Conservation (phyloP, 2,329 filamentous ascomycete genomes). For the Aspergillus fumigatiaffinis region DNA sequence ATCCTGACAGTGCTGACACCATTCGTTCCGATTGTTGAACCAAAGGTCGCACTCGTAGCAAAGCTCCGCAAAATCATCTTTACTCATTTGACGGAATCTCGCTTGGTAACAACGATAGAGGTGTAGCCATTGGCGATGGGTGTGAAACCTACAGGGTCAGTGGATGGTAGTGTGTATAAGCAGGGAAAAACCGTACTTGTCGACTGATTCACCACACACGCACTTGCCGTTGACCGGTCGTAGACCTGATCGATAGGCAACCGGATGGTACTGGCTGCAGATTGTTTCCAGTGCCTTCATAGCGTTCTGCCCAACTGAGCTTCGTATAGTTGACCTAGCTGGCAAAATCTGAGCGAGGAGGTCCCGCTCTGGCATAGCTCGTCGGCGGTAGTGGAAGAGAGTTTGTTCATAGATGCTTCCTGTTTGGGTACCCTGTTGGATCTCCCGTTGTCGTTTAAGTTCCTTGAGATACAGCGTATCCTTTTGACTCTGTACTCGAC, state of each 20-base stretch:
- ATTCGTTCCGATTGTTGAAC: slow-evolving; percentile 7
- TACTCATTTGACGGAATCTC: background rate
- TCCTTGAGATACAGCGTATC: too few relatives aligned
- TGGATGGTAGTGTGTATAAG: too few relatives aligned
- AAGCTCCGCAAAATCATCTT: slow-evolving; percentile 7
- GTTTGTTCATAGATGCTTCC: slow-evolving; percentile 5
- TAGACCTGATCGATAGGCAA: slow-evolving; percentile 4
- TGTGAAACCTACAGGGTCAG: slow-evolving; percentile 1
- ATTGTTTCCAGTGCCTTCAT: slow-evolving; percentile 8
- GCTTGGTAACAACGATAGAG: slow-evolving; percentile 11
- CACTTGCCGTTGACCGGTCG: slow-evolving; percentile 1
- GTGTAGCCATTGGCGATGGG: slow-evolving; percentile 9
- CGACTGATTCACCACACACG: slow-evolving; percentile 5
- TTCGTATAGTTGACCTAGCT: slow-evolving; percentile 3
- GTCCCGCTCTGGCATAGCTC: slow-evolving; percentile 12
- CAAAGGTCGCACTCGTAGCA: slow-evolving; percentile 9
- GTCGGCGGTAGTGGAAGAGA: slow-evolving; percentile 9
- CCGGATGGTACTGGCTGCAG: background rate
- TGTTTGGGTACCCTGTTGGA: background rate
- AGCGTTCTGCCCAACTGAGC: slow-evolving; percentile 1
- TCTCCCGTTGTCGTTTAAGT: too few relatives aligned
- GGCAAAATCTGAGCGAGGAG: slow-evolving; percentile 9
- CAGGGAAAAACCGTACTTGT: slow-evolving; percentile 1
- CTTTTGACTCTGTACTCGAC: too few relatives aligned
- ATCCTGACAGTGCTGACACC: slow-evolving; percentile 4